A percentile compares a stretch with the other conserved stretches of the same genome.
phyloP scores from a whole-genome alignment of 345 rosid genomes.

The Salix exigua region DNA sequence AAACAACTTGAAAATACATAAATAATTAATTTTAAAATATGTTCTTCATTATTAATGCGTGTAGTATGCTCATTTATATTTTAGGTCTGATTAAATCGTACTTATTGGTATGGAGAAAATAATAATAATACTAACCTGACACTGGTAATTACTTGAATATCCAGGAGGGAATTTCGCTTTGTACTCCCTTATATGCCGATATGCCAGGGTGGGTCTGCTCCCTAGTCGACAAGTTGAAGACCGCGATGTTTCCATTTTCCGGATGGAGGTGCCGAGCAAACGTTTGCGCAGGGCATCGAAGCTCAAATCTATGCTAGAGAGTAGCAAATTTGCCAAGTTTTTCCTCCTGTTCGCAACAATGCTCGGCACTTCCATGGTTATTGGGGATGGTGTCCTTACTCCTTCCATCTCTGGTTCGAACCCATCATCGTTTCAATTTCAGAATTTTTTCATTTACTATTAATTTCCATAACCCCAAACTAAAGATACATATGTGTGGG shows the following conservation, averaged over 20 bases:
- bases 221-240: constrained; percentile 51
- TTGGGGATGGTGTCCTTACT: constrained; percentile 55
- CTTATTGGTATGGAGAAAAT: background rate
- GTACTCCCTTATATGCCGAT: constrained; percentile 50
- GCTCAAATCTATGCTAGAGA: constrained; percentile 26
- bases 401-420: constrained; percentile 46
- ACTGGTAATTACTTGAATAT: background rate
- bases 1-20: no score
- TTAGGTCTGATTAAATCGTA: background rate
- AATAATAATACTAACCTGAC: background rate
- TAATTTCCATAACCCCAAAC: no score
- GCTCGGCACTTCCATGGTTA: constrained; percentile 55
- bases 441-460: no score
- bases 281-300: constrained; percentile 5
- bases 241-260: constrained; percentile 39
- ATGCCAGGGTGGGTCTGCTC: constrained; percentile 41
- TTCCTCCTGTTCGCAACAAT: constrained; percentile 34
- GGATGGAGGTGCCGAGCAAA: constrained; percentile 25
- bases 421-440: background rate
- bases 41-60: no score
- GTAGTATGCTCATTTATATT: background rate
- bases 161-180: constrained; percentile 66
- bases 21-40: no score
- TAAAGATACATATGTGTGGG: no score
- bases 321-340: constrained; percentile 17